A percentile compares a stretch with the other conserved stretches of the same genome.
Conservation (phyloP, 2,329 filamentous ascomycete genomes). For the Talaromyces sp. region DNA sequence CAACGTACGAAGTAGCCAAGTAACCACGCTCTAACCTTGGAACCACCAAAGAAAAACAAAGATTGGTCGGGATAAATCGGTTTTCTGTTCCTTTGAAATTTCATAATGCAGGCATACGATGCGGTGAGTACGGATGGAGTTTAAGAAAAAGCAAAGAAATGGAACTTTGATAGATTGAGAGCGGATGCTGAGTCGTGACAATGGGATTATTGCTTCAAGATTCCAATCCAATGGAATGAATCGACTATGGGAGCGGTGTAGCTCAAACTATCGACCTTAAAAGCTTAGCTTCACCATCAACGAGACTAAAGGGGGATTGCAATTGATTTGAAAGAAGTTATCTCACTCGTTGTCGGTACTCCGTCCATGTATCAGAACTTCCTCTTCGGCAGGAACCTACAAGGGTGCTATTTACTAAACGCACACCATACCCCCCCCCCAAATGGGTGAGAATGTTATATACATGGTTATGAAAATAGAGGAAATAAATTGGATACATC, state of each 20-base stretch:
- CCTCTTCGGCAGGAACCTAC: neutral
- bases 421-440: neutral
- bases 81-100: neutral
- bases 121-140: neutral
- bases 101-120: neutral
- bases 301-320: neutral
- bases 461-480: neutral
- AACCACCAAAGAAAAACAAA: neutral
- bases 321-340: neutral
- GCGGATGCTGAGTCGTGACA: neutral
- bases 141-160: neutral
- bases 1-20: too few species aligned
- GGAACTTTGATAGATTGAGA: constrained; percentile 2
- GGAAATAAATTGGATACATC: constrained; percentile 1
- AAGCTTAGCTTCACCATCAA: neutral
- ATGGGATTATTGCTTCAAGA: neutral
- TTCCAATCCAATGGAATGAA: too few species aligned
- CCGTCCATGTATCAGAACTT: neutral
- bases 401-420: neutral
- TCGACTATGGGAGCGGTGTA: neutral
- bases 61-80: neutral
- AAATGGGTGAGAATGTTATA: neutral
- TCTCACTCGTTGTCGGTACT: too few species aligned
- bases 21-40: neutral
- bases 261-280: neutral